Conservation (phyloP, 345 rosid genomes). For the Brassica cretica region DNA sequence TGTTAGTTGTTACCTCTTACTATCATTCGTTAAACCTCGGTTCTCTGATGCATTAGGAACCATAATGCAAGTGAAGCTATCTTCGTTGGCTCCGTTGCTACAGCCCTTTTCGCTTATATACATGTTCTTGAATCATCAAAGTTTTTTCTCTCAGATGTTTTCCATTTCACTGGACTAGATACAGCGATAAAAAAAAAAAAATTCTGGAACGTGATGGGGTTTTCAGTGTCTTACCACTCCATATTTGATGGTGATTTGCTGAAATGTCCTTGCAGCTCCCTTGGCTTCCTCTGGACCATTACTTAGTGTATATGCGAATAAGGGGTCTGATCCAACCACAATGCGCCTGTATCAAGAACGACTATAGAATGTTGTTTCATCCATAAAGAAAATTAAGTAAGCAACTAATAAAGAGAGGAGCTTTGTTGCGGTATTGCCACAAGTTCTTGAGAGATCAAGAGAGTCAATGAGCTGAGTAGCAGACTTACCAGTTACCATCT, state of each 20-base stretch:
- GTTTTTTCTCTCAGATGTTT: conserved; percentile 11
- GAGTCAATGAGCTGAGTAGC: conserved; percentile 3
- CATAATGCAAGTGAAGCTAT: conserved; percentile 50
- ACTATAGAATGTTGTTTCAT: background rate
- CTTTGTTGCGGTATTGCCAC: background rate
- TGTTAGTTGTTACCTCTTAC: conserved; percentile 29
- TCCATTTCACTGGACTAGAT: background rate
- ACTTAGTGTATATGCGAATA: conserved; percentile 41
- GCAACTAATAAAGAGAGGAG: background rate
- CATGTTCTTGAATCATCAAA: conserved; percentile 51
- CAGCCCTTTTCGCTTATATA: conserved; percentile 63
- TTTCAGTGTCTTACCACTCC: conserved; percentile 63
- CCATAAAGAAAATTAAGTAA: background rate
- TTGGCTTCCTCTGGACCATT: conserved; percentile 39
- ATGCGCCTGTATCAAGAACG: conserved; percentile 51
- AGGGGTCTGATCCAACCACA: conserved; percentile 59
- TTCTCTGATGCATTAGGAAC: conserved; percentile 32
- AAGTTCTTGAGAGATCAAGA: conserved; percentile 18
- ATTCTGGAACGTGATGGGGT: background rate
- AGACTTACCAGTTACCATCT: conserved; percentile 56
- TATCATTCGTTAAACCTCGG: conserved; percentile 18
- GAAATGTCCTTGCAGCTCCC: conserved; percentile 41
- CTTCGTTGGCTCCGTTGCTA: conserved; percentile 29
- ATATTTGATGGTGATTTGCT: conserved; percentile 48
- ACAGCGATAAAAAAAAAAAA: background rate